Conservation (phyloP, 331 rosid species). For the Prunus yedoensis region DNA sequence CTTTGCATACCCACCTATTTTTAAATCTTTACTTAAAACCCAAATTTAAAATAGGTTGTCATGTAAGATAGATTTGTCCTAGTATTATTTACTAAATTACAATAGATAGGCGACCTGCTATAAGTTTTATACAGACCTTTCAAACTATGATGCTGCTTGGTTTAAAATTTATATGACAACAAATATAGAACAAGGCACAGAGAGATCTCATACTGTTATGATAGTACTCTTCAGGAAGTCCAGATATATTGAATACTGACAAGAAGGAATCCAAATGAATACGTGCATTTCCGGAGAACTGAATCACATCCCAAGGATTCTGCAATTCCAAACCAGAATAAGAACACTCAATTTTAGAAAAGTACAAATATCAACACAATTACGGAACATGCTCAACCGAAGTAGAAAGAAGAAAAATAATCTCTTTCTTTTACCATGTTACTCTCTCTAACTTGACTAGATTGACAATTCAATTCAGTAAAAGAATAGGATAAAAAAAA, state of each 20-base stretch:
- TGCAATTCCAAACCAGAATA: constrained; percentile 39
- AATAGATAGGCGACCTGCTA: constrained; percentile 58
- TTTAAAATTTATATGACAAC: background rate
- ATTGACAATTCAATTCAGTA: background rate
- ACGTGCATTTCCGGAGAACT: constrained; percentile 69
- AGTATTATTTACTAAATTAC: too few species aligned
- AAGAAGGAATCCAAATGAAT: constrained; percentile 92
- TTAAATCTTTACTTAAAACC: too few species aligned
- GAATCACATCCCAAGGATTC: constrained; percentile 91
- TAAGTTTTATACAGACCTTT: constrained; percentile 13
- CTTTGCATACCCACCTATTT: too few species aligned
- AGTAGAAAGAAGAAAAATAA: background rate
- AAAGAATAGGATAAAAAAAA: too few species aligned
- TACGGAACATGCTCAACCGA: background rate
- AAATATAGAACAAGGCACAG: background rate
- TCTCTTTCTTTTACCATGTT: background rate
- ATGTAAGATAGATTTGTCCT: too few species aligned
- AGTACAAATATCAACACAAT: background rate
- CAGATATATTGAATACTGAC: constrained; percentile 90
- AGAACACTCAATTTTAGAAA: background rate
- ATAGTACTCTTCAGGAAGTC: constrained; percentile 86
- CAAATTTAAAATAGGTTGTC: too few species aligned
- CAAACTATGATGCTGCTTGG: background rate
- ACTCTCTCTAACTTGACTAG: background rate
- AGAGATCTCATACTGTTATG: constrained; percentile 59